phyloP scores from a whole-genome alignment of 2,329 filamentous ascomycete genomes.

The Epichloe sibirici region DNA sequence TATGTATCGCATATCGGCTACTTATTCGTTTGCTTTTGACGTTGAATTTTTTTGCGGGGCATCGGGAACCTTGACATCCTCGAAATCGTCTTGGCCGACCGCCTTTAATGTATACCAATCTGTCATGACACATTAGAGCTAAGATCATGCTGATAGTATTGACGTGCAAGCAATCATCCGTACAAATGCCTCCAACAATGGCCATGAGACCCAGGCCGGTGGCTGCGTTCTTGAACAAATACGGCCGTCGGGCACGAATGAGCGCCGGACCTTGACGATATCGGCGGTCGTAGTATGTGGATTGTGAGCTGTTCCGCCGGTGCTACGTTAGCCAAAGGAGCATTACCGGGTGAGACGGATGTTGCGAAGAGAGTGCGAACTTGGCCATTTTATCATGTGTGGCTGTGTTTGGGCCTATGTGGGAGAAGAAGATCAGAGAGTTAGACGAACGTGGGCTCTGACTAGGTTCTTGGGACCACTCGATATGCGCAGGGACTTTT shows the following conservation, averaged over 20 bases:
- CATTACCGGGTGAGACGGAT: neutral
- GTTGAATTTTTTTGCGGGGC: constrained; percentile 41
- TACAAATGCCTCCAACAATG: constrained; percentile 81
- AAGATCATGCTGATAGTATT: neutral
- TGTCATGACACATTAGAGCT: constrained; percentile 14
- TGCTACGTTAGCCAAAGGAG: neutral
- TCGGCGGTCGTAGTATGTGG: constrained; percentile 82
- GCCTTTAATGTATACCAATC: constrained; percentile 59
- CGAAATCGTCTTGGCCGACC: constrained; percentile 93
- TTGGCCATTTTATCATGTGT: neutral
- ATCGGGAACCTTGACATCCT: constrained; percentile 84
- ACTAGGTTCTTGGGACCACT: neutral
- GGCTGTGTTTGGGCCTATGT: neutral
- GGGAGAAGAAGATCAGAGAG: neutral
- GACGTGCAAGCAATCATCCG: constrained; percentile 26
- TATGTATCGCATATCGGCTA: neutral
- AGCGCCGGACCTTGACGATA: constrained; percentile 80
- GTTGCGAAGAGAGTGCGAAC: neutral
- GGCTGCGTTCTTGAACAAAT: constrained; percentile 77
- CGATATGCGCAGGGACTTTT: neutral
- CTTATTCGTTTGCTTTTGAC: constrained; percentile 17
- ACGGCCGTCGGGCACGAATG: constrained; percentile 82
- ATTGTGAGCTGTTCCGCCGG: constrained; percentile 27
- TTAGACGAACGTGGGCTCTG: neutral
- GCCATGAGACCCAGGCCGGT: constrained; percentile 65